Percentiles rank a stretch among this genome's conserved stretches.
Conservation (phyloP, 768 basidiomycete species). For the Calocybe cyanea region DNA sequence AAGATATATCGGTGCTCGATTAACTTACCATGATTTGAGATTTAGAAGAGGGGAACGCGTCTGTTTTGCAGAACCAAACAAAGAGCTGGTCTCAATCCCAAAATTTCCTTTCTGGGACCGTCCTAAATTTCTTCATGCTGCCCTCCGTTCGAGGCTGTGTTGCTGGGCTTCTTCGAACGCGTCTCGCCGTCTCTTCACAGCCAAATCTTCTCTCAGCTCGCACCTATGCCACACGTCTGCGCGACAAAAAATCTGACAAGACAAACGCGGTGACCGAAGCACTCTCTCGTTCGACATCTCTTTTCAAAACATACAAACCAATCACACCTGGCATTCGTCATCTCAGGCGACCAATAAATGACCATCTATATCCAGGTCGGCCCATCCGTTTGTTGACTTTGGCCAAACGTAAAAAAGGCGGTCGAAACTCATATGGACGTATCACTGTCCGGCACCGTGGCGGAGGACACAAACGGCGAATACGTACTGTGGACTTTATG, state of each 20-base stretch:
- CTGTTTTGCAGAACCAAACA: slow-evolving; percentile 12
- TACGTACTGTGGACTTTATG: slow-evolving; percentile 84
- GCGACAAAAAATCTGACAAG: slow-evolving; percentile 30
- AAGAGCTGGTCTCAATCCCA: neutral
- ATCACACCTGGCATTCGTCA: slow-evolving; percentile 85
- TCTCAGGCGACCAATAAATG: slow-evolving; percentile 74
- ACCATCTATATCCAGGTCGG: slow-evolving; percentile 81
- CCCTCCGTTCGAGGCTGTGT: slow-evolving; percentile 38
- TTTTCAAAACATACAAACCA: slow-evolving; percentile 90
- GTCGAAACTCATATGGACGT: slow-evolving; percentile 76
- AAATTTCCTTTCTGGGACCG: slow-evolving; percentile 21
- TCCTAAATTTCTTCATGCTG: slow-evolving; percentile 32
- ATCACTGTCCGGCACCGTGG: slow-evolving; percentile 89
- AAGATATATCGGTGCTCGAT: neutral
- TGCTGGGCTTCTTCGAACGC: slow-evolving; percentile 34
- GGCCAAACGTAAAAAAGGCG: slow-evolving; percentile 80
- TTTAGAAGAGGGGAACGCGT: slow-evolving; percentile 3
- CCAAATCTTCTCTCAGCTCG: slow-evolving; percentile 5
- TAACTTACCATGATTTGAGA: slow-evolving; percentile 13
- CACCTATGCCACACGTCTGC: slow-evolving; percentile 36
- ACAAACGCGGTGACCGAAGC: slow-evolving; percentile 32
- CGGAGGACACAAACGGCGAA: slow-evolving; percentile 85
- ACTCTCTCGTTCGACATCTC: slow-evolving; percentile 46
- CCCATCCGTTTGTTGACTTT: slow-evolving; percentile 81
- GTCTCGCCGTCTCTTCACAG: slow-evolving; percentile 20